These are phyloP conservation scores for Penicillium janthinellum DNA, from an alignment of 2,329 filamentous ascomycete genomes.

Conservation along the genomic window DNA sequence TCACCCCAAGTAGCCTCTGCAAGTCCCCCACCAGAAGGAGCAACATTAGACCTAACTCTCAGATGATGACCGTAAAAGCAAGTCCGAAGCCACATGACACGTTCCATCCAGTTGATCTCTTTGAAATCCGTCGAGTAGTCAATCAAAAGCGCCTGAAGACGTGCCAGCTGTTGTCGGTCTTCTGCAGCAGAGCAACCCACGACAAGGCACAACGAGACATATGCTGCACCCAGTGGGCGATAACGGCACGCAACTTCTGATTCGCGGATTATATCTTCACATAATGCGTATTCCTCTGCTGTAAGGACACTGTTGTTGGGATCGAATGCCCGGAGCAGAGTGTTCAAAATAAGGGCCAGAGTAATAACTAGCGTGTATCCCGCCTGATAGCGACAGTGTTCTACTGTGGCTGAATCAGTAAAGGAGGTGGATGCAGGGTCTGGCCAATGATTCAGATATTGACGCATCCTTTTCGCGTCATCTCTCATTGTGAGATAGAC, in stretches of 20 bases:
- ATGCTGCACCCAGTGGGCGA: conserved; percentile 26
- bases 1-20: neutral
- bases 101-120: conserved; percentile 19
- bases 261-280: conserved; percentile 16
- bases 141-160: conserved; percentile 16
- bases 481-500: conserved; percentile 19
- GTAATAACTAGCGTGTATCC: conserved; percentile 22
- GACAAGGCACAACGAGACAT: conserved; percentile 22
- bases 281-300: conserved; percentile 14
- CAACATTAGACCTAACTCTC: neutral
- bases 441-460: conserved; percentile 7
- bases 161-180: conserved; percentile 14
- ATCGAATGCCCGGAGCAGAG: conserved; percentile 23
- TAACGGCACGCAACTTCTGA: conserved; percentile 19
- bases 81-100: conserved; percentile 14
- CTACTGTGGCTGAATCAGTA: neutral
- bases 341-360: conserved; percentile 23
- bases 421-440: neutral
- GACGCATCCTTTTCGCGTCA: conserved; percentile 16
- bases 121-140: conserved; percentile 28
- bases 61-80: conserved; percentile 15
- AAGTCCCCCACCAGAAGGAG: neutral
- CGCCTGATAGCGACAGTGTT: conserved; percentile 23
- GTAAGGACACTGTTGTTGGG: conserved; percentile 10
- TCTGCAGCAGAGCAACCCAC: conserved; percentile 21